These are phyloP conservation scores for Ceratorhiza oryzae-sativae DNA, from an alignment of 1,284 basidiomycete species.

Conservation along the genomic window DNA sequence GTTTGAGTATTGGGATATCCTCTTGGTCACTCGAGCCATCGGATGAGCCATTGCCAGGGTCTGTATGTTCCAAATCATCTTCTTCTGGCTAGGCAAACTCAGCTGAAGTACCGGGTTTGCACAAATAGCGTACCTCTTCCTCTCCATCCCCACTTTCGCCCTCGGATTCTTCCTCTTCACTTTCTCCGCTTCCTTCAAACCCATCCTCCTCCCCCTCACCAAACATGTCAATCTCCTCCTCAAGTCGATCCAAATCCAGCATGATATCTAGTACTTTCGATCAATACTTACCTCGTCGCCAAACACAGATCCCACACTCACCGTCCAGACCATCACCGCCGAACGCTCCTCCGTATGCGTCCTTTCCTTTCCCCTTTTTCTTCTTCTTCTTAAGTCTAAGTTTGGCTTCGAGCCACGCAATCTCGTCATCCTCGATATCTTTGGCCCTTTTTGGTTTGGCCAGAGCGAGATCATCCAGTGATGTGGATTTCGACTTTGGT, in stretches of 20 bases:
- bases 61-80: no score
- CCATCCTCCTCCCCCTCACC: constrained; percentile 45
- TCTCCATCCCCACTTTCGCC: constrained; percentile 27
- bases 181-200: constrained; percentile 44
- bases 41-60: no score
- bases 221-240: constrained; percentile 50
- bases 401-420: constrained; percentile 76
- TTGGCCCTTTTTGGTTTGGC: constrained; percentile 52
- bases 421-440: constrained; percentile 76
- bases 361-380: constrained; percentile 50
- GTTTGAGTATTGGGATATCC: constrained; percentile 6
- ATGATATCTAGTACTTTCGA: constrained; percentile 42
- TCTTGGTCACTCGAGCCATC: constrained; percentile 11
- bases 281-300: neutral
- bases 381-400: constrained; percentile 58
- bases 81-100: no score
- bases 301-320: constrained; percentile 51
- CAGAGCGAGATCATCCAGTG: neutral
- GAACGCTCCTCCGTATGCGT: constrained; percentile 47
- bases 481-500: neutral
- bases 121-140: neutral
- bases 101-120: neutral
- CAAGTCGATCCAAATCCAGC: constrained; percentile 50
- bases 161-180: constrained; percentile 43
- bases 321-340: constrained; percentile 63